Base-by-base conservation (phyloP, 768 basidiomycete species). In the Lyophyllum atratum region DNA sequence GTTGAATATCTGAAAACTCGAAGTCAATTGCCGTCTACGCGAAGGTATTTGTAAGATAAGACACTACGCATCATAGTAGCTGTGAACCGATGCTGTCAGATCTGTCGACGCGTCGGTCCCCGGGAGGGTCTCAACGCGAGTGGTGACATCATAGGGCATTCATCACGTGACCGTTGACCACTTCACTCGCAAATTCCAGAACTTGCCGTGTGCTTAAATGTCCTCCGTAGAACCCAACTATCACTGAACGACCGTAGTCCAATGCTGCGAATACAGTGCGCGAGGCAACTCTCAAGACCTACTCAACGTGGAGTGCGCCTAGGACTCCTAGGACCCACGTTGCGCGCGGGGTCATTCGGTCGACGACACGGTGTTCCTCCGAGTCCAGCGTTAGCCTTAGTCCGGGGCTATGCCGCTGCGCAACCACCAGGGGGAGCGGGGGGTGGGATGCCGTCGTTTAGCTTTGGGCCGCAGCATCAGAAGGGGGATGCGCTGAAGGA, bases 401-500 rank as follows among this genome's bases (percentile, higher is more conserved):
- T 59, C 19, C 72, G 81, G 11, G 55, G 70, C 29, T 85, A 86
- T 65, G 78, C n/a, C n/a, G n/a, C 84, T 17, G 29, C 39, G 17
- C 76, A 80, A 44, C 77, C 74, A 12, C 84, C 81, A 0, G 68
- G 74, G 4, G 74, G 70, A 10, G 70, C 68, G 3, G 21, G 15
- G 5, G 69, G 74, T 17, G 84, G 85, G 2, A 82, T 89, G 63
- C 86, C 87, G 1, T 80, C 82, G 10, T 83, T 89, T 64, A 78
- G 71, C 59, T 65, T 87, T 25, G 80, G 82, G 25, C 83, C 77
- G 24, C 85, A 86, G 61, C 82, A 83, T 47, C 77, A 87, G 72
- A 93, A 93, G 66, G 93, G 94, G 3, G 90, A 92, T 10, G 89
- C 92, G 0, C 71, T 96, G 68, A 92, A 92, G 65, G 89, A 94